phyloP scores from a whole-genome alignment of 2,329 filamentous ascomycete genomes.

The Bipolaris sorokiniana region DNA sequence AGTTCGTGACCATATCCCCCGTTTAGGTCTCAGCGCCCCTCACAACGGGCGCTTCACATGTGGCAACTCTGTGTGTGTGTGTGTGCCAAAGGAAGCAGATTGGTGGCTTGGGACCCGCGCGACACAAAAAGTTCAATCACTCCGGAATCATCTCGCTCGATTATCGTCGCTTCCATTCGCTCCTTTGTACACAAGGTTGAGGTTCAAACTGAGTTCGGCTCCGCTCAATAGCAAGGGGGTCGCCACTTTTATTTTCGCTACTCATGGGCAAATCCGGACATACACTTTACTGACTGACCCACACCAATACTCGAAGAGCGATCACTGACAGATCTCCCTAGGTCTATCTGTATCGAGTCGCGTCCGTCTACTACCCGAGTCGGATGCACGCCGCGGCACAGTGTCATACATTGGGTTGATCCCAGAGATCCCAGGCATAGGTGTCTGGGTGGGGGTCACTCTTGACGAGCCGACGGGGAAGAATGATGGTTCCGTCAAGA shows the following conservation, averaged over 20 bases:
- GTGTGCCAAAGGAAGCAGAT: slow-evolving; percentile 15
- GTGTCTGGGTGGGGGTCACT: slow-evolving; percentile 72
- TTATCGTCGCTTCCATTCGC: background rate
- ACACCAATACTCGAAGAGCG: background rate
- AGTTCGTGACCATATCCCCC: slow-evolving; percentile 22
- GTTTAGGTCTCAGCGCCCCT: slow-evolving; percentile 29
- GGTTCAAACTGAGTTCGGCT: background rate
- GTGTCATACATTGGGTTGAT: slow-evolving; percentile 76
- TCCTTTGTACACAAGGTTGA: background rate
- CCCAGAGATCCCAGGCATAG: slow-evolving; percentile 71
- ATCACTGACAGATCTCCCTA: slow-evolving; percentile 16
- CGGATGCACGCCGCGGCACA: slow-evolving; percentile 72
- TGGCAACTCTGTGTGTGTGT: slow-evolving; percentile 21
- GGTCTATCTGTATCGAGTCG: slow-evolving; percentile 38
- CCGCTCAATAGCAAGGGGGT: background rate
- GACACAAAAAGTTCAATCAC: background rate
- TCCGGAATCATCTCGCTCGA: background rate
- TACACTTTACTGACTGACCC: background rate
- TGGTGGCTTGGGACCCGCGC: background rate
- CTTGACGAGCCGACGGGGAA: slow-evolving; percentile 82
- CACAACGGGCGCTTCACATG: slow-evolving; percentile 12
- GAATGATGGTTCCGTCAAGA: slow-evolving; percentile 76
- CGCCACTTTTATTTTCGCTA: background rate
- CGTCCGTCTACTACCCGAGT: slow-evolving; percentile 59
- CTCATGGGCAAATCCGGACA: slow-evolving; percentile 1